Conservation (phyloP, 129 eudicot genomes). For the Centella asiatica region DNA sequence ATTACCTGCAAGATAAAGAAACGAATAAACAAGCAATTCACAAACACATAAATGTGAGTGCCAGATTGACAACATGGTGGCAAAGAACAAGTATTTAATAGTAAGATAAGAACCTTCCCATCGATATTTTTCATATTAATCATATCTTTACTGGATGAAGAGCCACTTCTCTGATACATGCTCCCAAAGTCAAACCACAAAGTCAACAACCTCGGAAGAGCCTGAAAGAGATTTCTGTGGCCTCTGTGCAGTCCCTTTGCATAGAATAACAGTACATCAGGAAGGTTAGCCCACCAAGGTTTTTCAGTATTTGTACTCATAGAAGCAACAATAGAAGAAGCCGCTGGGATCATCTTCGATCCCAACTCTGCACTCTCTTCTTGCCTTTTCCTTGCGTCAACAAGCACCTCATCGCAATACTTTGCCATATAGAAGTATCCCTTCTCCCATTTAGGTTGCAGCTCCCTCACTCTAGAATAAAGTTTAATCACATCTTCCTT, state of each 20-base stretch:
- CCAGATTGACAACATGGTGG: neutral
- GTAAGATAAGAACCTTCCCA: slow-evolving; percentile 44
- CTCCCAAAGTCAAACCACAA: slow-evolving; percentile 96
- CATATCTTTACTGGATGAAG: slow-evolving; percentile 54
- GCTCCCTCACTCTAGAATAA: slow-evolving; percentile 80
- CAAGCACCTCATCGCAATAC: slow-evolving; percentile 90
- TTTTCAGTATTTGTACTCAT: slow-evolving; percentile 41
- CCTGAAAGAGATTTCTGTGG: slow-evolving; percentile 90
- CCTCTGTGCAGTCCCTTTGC: slow-evolving; percentile 99
- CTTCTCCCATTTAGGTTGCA: slow-evolving; percentile 98
- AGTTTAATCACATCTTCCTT: slow-evolving; percentile 84
- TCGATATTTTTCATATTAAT: slow-evolving; percentile 41
- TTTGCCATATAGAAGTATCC: slow-evolving; percentile 89
- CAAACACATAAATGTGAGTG: slow-evolving; percentile 3
- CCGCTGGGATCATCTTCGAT: slow-evolving; percentile 38
- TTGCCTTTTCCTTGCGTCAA: slow-evolving; percentile 89
- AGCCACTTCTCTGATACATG: slow-evolving; percentile 51
- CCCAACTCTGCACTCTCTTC: slow-evolving; percentile 59
- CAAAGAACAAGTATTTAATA: slow-evolving; percentile 4
- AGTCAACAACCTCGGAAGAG: slow-evolving; percentile 93
- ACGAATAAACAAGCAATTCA: neutral
- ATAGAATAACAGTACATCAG: slow-evolving; percentile 76
- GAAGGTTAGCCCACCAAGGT: slow-evolving; percentile 81
- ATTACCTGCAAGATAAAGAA: slow-evolving; percentile 39
- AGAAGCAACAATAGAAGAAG: slow-evolving; percentile 31